These are phyloP conservation scores for Acer saccharum DNA, from an alignment of 345 rosid genomes.

Conservation along the genomic window DNA sequence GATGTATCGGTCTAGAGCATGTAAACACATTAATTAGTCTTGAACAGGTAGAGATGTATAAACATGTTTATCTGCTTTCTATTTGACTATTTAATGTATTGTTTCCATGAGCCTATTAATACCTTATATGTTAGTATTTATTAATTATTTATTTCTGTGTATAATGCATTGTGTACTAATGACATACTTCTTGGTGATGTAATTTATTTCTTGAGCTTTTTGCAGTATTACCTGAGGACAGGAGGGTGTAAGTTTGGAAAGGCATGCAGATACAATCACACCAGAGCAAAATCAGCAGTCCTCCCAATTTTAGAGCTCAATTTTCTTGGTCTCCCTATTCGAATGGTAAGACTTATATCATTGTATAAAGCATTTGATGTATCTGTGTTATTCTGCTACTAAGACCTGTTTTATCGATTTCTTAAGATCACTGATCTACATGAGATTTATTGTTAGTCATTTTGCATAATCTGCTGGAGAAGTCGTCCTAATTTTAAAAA, in stretches of 20 bases:
- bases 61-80: neutral
- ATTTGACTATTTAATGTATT: neutral
- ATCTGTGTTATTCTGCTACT: neutral
- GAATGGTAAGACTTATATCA: conserved; percentile 46
- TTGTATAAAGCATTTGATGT: neutral
- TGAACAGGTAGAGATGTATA: neutral
- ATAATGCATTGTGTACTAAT: conserved; percentile 15
- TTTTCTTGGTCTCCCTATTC: conserved; percentile 87
- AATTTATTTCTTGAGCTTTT: conserved; percentile 28
- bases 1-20: neutral
- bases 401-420: neutral
- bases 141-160: neutral
- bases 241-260: conserved; percentile 96
- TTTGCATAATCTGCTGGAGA: conserved; percentile 4
- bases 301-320: conserved; percentile 59
- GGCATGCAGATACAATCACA: conserved; percentile 81
- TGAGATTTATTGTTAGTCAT: neutral
- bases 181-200: conserved; percentile 16
- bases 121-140: neutral
- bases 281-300: conserved; percentile 38
- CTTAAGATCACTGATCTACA: neutral
- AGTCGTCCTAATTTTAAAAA: conserved; percentile 2
- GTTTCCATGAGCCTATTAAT: neutral
- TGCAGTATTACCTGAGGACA: conserved; percentile 86
- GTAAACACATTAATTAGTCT: neutral